Base-by-base conservation (phyloP, 2,329 filamentous ascomycete genomes). In the Diaporthe sp. region DNA sequence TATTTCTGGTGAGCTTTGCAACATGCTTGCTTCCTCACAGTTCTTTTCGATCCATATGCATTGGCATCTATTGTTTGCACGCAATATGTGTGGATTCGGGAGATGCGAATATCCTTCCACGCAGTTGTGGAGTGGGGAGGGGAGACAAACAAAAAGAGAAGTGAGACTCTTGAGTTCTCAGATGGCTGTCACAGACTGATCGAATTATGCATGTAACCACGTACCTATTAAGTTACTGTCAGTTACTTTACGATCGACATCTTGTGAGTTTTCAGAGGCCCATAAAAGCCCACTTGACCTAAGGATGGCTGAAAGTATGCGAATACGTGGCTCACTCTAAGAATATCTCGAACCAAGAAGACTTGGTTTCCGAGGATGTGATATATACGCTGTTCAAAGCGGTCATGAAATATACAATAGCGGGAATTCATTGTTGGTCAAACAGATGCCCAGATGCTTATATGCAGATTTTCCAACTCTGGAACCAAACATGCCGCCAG, bases 381-480 rank as follows among this genome's bases (percentile, higher is more conserved):
- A 17, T 51, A 34, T 67, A n/a, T 42, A 49, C 47, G 31, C 47
- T 53, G 12, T 17, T 39, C 22, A 53, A 53, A 37, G 44, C 57
- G 31, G 42, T 53, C 28, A n/a, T 72, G 31, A 51, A 47, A 39
- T 72, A 15, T 72, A 72, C 34, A 72, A 49, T 31, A 37, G 31
- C 8, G 39, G 13, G 28, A 60, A 7, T 9, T 58, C 51, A 28
- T 37, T n/a, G n/a, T 39, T 68, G 42, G 6, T 34, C 42, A 51
- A 51, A n/a, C 7, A 63, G 31, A 60, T 49, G 55, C 71, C 25
- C 60, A 28, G 5, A 63, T 42, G 57, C 44, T 39, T 63, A 49
- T 63, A 63, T 72, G 71, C 55, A 61, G 12, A 49, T 51, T 63
- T 63, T 42, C 28, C 44, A 28, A 53, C 34, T 25, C 70, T 22